phyloP scores from a whole-genome alignment of 192 early-diverging fungal species.

The Fimicolochytrium jonesii region DNA sequence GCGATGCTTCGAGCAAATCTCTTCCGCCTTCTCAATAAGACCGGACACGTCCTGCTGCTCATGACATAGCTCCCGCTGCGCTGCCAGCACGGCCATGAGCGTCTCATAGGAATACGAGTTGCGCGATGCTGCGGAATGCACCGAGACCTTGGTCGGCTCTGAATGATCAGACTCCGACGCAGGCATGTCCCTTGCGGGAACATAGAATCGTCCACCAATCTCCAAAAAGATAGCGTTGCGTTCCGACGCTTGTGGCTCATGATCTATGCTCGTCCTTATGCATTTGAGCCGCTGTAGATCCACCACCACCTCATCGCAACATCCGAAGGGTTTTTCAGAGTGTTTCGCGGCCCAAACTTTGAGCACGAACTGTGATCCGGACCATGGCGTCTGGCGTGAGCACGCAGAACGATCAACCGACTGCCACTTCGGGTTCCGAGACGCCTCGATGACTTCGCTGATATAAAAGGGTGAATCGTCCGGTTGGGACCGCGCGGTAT shows the following conservation, averaged over 20 bases:
- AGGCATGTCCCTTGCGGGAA: background rate
- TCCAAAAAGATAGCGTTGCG: slow-evolving; percentile 6
- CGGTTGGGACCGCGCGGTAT: background rate
- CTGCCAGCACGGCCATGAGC: slow-evolving; percentile 7
- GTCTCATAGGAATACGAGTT: background rate
- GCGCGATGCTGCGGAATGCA: background rate
- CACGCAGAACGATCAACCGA: background rate
- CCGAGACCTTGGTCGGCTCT: background rate
- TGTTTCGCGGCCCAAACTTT: background rate
- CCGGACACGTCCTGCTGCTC: background rate
- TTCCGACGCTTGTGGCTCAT: background rate
- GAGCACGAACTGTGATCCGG: background rate
- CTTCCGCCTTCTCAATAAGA: slow-evolving; percentile 2
- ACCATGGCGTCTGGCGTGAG: background rate
- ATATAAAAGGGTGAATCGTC: slow-evolving; percentile 5
- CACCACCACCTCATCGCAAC: background rate
- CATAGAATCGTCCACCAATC: background rate
- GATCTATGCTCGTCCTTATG: background rate
- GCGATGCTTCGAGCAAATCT: background rate
- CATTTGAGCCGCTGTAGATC: background rate
- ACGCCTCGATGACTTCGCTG: slow-evolving; percentile 10
- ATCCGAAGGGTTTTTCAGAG: background rate
- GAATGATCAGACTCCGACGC: background rate
- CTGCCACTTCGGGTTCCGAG: slow-evolving; percentile 17
- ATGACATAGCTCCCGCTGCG: slow-evolving; percentile 11